These are phyloP conservation scores for Plantago rigida DNA, from an alignment of 305 asterid genomes.

Conservation along the genomic window DNA sequence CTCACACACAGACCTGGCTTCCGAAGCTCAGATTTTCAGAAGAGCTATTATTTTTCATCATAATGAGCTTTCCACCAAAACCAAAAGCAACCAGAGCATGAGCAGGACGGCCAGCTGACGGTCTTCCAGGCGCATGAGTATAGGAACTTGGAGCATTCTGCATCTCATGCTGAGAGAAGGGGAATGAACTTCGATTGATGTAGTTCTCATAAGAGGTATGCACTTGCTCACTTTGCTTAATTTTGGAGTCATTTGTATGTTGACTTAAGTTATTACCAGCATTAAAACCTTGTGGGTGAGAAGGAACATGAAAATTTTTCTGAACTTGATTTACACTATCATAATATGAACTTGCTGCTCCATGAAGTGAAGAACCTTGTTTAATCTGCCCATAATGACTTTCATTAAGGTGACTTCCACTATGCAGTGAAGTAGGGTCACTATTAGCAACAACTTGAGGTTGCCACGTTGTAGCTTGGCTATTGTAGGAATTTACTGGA, in stretches of 20 bases:
- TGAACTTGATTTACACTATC: slow-evolving; percentile 39
- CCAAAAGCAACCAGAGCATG: slow-evolving; percentile 91
- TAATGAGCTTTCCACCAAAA: slow-evolving; percentile 90
- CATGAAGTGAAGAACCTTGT: slow-evolving; percentile 36
- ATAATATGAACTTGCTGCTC: slow-evolving; percentile 32
- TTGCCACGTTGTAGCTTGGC: slow-evolving; percentile 38
- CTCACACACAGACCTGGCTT: slow-evolving; percentile 57
- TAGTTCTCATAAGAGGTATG: slow-evolving; percentile 39
- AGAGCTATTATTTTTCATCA: slow-evolving; percentile 49
- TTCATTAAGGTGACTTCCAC: slow-evolving; percentile 34
- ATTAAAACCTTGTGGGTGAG: slow-evolving; percentile 34
- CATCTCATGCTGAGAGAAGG: slow-evolving; percentile 46
- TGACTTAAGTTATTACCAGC: slow-evolving; percentile 40
- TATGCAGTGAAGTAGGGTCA: slow-evolving; percentile 35
- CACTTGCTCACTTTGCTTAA: slow-evolving; percentile 42
- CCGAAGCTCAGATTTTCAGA: slow-evolving; percentile 46
- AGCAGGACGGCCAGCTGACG: slow-evolving; percentile 88
- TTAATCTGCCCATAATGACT: slow-evolving; percentile 39
- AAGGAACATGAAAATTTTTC: slow-evolving; percentile 34
- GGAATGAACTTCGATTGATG: slow-evolving; percentile 40
- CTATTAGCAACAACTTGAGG: slow-evolving; percentile 34
- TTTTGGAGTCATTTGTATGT: slow-evolving; percentile 40
- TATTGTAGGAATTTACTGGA: slow-evolving; percentile 39
- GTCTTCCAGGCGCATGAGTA: slow-evolving; percentile 50
- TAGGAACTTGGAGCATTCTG: slow-evolving; percentile 47